A percentile compares a stretch with the other conserved stretches of the same genome.
These are phyloP conservation scores for Bipolaris oryzae DNA, from an alignment of 2,329 filamentous ascomycete genomes.

Conservation along the genomic window DNA sequence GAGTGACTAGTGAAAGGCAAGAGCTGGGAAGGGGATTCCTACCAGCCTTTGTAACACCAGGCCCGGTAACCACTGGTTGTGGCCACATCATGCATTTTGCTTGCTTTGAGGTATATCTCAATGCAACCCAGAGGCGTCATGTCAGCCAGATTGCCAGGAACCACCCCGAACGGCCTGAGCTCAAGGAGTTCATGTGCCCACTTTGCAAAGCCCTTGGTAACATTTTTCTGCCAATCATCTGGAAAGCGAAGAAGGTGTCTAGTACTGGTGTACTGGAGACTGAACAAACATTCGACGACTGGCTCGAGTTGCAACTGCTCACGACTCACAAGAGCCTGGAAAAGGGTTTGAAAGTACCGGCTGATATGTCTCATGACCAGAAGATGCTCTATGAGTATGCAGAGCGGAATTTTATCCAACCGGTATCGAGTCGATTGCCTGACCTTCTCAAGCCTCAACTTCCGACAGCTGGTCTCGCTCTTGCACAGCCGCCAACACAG, in stretches of 20 bases:
- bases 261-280: constrained; percentile 74
- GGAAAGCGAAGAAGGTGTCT: constrained; percentile 88
- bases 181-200: constrained; percentile 93
- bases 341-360: constrained; percentile 30
- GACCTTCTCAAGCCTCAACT: constrained; percentile 40
- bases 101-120: constrained; percentile 91
- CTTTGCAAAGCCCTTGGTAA: constrained; percentile 97
- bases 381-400: constrained; percentile 60
- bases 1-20: constrained; percentile 76
- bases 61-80: constrained; percentile 87
- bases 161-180: constrained; percentile 79
- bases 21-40: constrained; percentile 90
- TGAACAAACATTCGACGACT: constrained; percentile 68
- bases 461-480: constrained; percentile 24
- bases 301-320: constrained; percentile 67
- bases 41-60: constrained; percentile 66
- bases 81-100: constrained; percentile 98
- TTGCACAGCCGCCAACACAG: constrained; percentile 6
- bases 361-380: constrained; percentile 48
- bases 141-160: constrained; percentile 91
- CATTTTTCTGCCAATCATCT: constrained; percentile 90
- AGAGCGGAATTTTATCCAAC: constrained; percentile 56
- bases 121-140: constrained; percentile 82
- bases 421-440: constrained; percentile 52
- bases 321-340: constrained; percentile 55